Base-by-base conservation (phyloP, 1,284 basidiomycete species). In the Sporisorium sorghi region DNA sequence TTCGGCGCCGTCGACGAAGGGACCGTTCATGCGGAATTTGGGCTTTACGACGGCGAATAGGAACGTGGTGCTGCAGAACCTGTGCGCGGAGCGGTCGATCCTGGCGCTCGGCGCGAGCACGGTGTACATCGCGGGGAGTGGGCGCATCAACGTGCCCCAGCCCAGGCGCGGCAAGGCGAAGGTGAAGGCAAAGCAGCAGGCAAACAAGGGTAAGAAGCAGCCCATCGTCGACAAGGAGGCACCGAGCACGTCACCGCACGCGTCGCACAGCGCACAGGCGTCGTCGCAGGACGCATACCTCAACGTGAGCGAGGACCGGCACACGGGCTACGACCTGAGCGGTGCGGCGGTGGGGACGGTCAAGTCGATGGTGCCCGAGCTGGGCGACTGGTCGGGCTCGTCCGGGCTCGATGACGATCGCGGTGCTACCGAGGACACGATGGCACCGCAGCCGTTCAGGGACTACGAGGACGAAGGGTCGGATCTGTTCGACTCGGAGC, bases 381-480 rank as follows among this genome's bases (percentile, higher is more conserved):
- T 42, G 14, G 72, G 72, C 14, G 51, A 70, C 37, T 74, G 72
- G 72, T 68, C 64, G 0, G 56, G 47, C 2, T 66, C 70, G 4
- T 52, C 52, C 8, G 55, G 46, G 8, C 37, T 52, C 24, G 42
- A 37, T 4, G 43, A 39, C 10, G 43, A 37, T 4, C 48, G 43
- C 10, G 43, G 42, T 11, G 43, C 37, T 7, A 48, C 12, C 28
- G 42, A 58, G 23, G 59, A 55, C 4, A 23, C 39, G 17, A 40
- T 30, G 2, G 35, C 10, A 0, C 51, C 28, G 11, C 50, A 43
- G 28, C 58, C 51, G 21, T 73, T 73, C 55, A 48, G 71, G 14
- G 71, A 73, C 28, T 73, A 73, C 42, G 71, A 73, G 15, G 71
- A 73, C 37, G 71, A 73, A 15, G 71, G 58, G 1, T 61, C 71